Conservation (phyloP, 352 stramenopile genomes). For the Pythium folliculosum region DNA sequence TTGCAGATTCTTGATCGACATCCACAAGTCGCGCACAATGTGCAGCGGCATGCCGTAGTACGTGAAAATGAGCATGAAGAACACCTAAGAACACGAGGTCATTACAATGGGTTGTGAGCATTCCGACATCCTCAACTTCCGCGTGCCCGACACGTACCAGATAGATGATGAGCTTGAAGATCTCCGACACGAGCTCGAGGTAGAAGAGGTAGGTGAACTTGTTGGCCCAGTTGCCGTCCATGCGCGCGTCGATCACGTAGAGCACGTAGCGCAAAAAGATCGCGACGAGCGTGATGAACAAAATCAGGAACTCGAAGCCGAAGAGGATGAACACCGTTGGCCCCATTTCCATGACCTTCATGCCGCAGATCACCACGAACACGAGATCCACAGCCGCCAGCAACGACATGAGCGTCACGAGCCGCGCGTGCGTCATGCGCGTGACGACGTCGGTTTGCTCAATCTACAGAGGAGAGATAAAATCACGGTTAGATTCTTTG, state of each 20-base stretch:
- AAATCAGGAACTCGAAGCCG: slow-evolving; percentile 96
- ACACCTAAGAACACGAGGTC: slow-evolving; percentile 56
- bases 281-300: slow-evolving; percentile 92
- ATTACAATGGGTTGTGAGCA: neutral
- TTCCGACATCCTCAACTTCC: neutral
- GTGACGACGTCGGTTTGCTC: slow-evolving; percentile 87
- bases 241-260: slow-evolving; percentile 92
- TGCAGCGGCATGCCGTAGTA: slow-evolving; percentile 98
- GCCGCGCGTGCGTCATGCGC: slow-evolving; percentile 76
- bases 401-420: slow-evolving; percentile 89
- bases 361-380: slow-evolving; percentile 88
- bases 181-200: slow-evolving; percentile 95
- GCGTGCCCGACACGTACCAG: slow-evolving; percentile 35
- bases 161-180: slow-evolving; percentile 96
- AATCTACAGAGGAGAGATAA: slow-evolving; percentile 47
- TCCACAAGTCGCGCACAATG: slow-evolving; percentile 96
- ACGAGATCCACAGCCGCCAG: slow-evolving; percentile 86
- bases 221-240: slow-evolving; percentile 88
- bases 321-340: slow-evolving; percentile 95
- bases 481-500: neutral
- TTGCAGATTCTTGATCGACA: slow-evolving; percentile 89
- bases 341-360: slow-evolving; percentile 79
- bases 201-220: slow-evolving; percentile 94
- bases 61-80: slow-evolving; percentile 98
- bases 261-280: slow-evolving; percentile 91